phyloP scores from a whole-genome alignment of 148 eudicot genomes.

The Rhododendron molle region DNA sequence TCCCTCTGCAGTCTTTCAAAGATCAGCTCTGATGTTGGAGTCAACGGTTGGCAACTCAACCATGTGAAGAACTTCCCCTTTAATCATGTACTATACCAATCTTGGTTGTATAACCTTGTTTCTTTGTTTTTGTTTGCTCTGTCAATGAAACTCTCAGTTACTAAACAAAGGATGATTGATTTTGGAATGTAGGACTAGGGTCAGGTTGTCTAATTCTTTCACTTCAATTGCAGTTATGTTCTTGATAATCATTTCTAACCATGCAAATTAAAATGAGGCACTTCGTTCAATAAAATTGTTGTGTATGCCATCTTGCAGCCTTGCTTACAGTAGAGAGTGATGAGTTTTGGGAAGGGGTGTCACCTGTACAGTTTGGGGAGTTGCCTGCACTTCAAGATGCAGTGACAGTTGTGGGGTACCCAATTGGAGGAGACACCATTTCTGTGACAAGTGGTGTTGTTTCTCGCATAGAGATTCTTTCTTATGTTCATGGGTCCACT shows the following conservation, averaged over 20 bases:
- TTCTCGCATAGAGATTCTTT: constrained; percentile 87
- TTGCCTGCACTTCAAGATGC: constrained; percentile 95
- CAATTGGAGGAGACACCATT: constrained; percentile 94
- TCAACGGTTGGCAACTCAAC: background rate
- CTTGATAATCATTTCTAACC: background rate
- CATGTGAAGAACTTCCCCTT: background rate
- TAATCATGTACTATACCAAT: background rate
- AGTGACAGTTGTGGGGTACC: constrained; percentile 92
- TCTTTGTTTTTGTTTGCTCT: background rate
- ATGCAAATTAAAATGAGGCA: background rate
- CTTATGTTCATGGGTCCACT: constrained; percentile 90
- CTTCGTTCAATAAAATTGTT: background rate
- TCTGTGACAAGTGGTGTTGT: constrained; percentile 98
- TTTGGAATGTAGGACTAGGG: background rate
- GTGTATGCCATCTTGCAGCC: constrained; percentile 45
- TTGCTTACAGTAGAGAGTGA: constrained; percentile 77
- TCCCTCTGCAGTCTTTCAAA: background rate
- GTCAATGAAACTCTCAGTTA: background rate
- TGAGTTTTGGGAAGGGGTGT: constrained; percentile 91
- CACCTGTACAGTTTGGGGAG: constrained; percentile 76
- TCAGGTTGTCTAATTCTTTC: background rate
- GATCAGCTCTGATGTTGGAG: background rate
- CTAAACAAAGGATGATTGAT: background rate
- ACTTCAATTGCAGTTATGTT: background rate
- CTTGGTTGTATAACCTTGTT: background rate